A percentile compares a stretch with the other conserved stretches of the same genome.
Evolutionary conservation across 164 flowering plant species (phyloP).

Genomic region (Sedum album): DNA sequence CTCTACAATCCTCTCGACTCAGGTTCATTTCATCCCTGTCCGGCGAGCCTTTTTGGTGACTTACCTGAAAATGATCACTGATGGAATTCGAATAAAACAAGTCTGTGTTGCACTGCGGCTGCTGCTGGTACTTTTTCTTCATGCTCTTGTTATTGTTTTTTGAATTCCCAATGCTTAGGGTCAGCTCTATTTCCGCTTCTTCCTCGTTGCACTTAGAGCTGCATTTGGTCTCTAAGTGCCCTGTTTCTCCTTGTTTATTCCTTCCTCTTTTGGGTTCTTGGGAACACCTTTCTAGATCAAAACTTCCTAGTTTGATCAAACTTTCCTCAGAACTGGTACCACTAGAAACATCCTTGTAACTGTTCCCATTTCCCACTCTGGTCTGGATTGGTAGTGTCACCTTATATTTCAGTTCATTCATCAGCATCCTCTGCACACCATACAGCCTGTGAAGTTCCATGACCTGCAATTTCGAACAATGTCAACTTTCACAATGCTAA

Average conservation of each 20-base stretch:
- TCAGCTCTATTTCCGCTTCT: constrained; percentile 47
- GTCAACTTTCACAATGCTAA: neutral
- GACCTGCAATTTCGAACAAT: constrained; percentile 34
- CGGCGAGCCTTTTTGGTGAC: neutral
- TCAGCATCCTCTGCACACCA: constrained; percentile 48
- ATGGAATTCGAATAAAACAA: constrained; percentile 16
- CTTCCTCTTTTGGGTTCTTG: constrained; percentile 18
- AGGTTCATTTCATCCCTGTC: constrained; percentile 1
- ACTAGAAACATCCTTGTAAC: no score
- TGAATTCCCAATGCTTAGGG: constrained; percentile 46
- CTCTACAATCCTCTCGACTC: constrained; percentile 27
- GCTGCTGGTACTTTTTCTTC: constrained; percentile 6
- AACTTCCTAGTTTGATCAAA: constrained; percentile 22
- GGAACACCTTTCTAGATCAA: constrained; percentile 33
- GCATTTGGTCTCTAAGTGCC: constrained; percentile 15
- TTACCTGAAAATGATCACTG: constrained; percentile 16
- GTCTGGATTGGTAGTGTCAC: constrained; percentile 12
- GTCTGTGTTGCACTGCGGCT: constrained; percentile 10
- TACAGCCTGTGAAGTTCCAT: constrained; percentile 63
- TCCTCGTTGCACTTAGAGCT: constrained; percentile 16
- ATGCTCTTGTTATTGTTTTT: constrained; percentile 17
- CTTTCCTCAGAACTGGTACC: constrained; percentile 13
- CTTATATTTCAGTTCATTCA: constrained; percentile 39
- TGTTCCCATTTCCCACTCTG: constrained; percentile 17
- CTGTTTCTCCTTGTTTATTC: constrained; percentile 1